Base-by-base conservation (phyloP, 2,329 filamentous ascomycete species). In the Sporothrix brasiliensis region DNA sequence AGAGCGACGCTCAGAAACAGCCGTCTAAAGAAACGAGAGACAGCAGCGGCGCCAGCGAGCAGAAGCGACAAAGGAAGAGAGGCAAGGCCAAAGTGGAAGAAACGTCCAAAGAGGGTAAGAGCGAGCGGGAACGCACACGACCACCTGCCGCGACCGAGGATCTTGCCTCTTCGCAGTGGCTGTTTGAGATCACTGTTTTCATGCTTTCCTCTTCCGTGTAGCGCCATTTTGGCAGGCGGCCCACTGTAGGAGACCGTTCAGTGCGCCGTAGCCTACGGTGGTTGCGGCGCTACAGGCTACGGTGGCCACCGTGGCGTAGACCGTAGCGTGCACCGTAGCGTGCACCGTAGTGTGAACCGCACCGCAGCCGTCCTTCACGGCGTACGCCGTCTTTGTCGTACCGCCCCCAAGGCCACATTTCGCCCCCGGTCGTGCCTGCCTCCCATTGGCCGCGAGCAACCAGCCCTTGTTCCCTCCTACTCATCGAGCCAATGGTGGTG, bases 141-240 rank as follows among this genome's bases (percentile, higher is more conserved):
- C 41, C 60, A 63, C 60, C 60, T 63, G 60, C 60, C 60, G 41
- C 60, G 60, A 34, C 21, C 41, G 41, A 49, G 44, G 60, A 63
- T 63, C 60, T 63, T 63, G 60, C 60, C 60, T 30, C 49, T 34
- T 7, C 34, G 34, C 34, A 34, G 34, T 7, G 49, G 1, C 49
- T n/a, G 50, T 53, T 19, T 19, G 50, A n/a, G 44, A 16, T 49
- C 44, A 19, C 13, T 49, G 41, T 47, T 47, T 9, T 47, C 11
- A 4, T 61, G 44, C 56, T 61, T 61, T 44, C 56, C 34, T 61
- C 39, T 60, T 60, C 34, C 6, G 54, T 58, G 54, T 58, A 58
- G 54, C 52, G 52, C 21, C n/a, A 4, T 27, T 54, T 53, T 27
- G 34, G 34, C 34, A 34, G 34, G 6, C 4, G 34, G 34, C 6